These are phyloP conservation scores for Neofusicoccum parvum DNA, from an alignment of 2,329 filamentous ascomycete genomes.

Conservation along the genomic window DNA sequence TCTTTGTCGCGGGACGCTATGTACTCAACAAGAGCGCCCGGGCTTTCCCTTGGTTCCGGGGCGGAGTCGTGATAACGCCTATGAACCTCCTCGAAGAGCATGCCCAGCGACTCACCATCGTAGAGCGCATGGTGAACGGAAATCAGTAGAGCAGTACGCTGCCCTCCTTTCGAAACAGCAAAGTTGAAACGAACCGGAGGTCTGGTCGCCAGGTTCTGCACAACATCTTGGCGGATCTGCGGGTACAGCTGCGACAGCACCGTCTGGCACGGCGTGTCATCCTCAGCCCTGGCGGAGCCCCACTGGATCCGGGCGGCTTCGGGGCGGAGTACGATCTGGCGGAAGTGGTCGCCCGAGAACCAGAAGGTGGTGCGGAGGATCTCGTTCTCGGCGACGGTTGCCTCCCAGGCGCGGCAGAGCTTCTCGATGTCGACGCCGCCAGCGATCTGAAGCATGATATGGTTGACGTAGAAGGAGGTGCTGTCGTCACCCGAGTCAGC, in stretches of 20 bases:
- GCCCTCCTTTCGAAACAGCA: constrained; percentile 27
- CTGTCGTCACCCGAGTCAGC: constrained; percentile 30
- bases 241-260: constrained; percentile 22
- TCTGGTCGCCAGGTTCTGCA: constrained; percentile 22
- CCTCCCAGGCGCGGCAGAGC: constrained; percentile 52
- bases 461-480: constrained; percentile 43
- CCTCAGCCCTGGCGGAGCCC: constrained; percentile 26
- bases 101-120: constrained; percentile 37
- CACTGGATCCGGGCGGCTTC: constrained; percentile 25
- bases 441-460: constrained; percentile 39
- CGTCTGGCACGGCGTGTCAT: constrained; percentile 23
- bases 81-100: constrained; percentile 38
- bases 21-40: constrained; percentile 32
- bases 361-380: constrained; percentile 64
- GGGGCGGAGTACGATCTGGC: constrained; percentile 33
- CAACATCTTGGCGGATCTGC: constrained; percentile 24
- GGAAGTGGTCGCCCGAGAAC: constrained; percentile 28
- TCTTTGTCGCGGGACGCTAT: constrained; percentile 30
- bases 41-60: constrained; percentile 25
- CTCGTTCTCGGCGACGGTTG: constrained; percentile 46
- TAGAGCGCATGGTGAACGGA: constrained; percentile 44
- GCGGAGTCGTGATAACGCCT: constrained; percentile 28
- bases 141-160: constrained; percentile 31
- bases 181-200: constrained; percentile 34
- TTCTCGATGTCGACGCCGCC: constrained; percentile 43